A percentile compares a stretch with the other conserved stretches of the same genome.
Conservation (phyloP, 805 yeast species). For the Yarrowia sp. region DNA sequence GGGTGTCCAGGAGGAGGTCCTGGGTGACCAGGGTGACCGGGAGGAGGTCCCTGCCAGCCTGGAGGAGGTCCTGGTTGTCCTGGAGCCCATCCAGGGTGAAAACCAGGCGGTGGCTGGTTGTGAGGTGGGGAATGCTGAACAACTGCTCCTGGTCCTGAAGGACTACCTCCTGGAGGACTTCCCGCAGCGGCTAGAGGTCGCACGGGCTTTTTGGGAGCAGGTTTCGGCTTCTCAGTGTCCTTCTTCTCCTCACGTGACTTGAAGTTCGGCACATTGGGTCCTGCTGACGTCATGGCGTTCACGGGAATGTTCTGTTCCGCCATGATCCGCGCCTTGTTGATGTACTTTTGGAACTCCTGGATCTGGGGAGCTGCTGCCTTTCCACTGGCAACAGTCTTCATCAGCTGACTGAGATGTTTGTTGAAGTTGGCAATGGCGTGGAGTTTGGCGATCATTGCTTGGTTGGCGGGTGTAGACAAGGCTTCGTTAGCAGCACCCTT, state of each 20-base stretch:
- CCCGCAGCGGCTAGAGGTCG: not conserved
- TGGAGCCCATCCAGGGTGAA: no score
- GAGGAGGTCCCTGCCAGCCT: not conserved
- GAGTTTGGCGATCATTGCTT: slow-evolving; percentile 82
- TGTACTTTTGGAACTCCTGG: slow-evolving; percentile 77
- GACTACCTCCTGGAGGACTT: no score
- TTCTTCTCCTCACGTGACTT: not conserved
- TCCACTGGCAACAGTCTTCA: slow-evolving; percentile 88
- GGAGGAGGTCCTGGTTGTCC: no score
- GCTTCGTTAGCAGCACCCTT: slow-evolving; percentile 41
- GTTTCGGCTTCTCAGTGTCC: not conserved
- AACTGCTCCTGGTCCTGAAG: no score
- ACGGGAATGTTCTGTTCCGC: slow-evolving; percentile 33
- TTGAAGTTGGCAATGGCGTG: slow-evolving; percentile 83
- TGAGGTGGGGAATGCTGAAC: no score
- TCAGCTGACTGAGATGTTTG: slow-evolving; percentile 67
- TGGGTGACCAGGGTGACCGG: not conserved
- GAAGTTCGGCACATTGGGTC: slow-evolving; percentile 8
- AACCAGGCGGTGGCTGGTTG: no score
- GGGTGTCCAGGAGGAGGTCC: not conserved
- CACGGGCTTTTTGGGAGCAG: not conserved
- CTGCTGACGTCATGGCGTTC: slow-evolving; percentile 30
- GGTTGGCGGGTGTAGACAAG: slow-evolving; percentile 52
- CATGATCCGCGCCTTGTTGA: slow-evolving; percentile 66
- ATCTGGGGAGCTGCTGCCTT: slow-evolving; percentile 76